A percentile compares a stretch with the other conserved stretches of the same genome.
Evolutionary conservation across 208 protist species (phyloP).

Genomic region (Trypanosoma scelopori): DNA sequence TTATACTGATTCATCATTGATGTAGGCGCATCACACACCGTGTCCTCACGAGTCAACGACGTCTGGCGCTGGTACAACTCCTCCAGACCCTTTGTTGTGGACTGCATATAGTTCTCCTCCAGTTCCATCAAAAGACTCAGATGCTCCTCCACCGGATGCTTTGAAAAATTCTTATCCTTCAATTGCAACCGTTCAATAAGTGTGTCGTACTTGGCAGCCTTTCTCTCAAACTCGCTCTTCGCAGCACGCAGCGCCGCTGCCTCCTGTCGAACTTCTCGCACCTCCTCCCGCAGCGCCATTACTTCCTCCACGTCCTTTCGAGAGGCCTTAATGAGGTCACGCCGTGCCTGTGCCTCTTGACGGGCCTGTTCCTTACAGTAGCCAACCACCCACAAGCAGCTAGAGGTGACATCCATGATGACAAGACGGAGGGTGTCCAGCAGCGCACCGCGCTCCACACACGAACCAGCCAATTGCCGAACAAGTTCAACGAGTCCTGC

Average conservation of each 20-base stretch:
- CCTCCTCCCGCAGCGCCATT: constrained; percentile 31
- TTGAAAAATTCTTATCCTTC: constrained; percentile 56
- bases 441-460: constrained; percentile 78
- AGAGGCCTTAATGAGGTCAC: constrained; percentile 21
- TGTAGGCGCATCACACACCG: constrained; percentile 30
- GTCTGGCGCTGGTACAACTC: constrained; percentile 34
- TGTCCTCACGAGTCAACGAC: background rate
- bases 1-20: constrained; percentile 45
- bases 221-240: constrained; percentile 48
- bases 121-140: constrained; percentile 57
- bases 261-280: constrained; percentile 26
- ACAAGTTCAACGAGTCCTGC: constrained; percentile 78
- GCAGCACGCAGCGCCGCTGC: constrained; percentile 7
- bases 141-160: constrained; percentile 60
- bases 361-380: constrained; percentile 66
- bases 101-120: constrained; percentile 55
- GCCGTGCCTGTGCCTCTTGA: constrained; percentile 37
- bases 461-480: constrained; percentile 58
- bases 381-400: constrained; percentile 52
- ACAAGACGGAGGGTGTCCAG: constrained; percentile 77
- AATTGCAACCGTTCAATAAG: constrained; percentile 61
- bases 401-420: constrained; percentile 58
- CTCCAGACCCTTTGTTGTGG: constrained; percentile 54
- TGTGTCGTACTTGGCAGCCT: constrained; percentile 72
- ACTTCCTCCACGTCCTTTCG: constrained; percentile 26